A percentile compares a stretch with the other conserved stretches of the same genome.
These are phyloP conservation scores for Grosmannia serpens DNA, from an alignment of 2,329 filamentous ascomycete genomes.

Conservation along the genomic window DNA sequence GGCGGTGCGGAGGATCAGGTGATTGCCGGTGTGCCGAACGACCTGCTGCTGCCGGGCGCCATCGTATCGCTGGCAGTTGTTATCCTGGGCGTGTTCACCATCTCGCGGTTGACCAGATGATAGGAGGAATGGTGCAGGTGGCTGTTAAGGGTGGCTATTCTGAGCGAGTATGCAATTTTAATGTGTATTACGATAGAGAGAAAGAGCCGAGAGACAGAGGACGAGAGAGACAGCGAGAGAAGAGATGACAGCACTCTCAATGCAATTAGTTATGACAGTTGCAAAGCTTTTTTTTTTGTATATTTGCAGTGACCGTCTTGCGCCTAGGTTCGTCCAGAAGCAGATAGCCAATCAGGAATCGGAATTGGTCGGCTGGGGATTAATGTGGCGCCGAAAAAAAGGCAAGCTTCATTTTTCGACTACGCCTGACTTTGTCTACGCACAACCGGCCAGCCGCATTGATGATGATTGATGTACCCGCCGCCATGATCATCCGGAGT, in stretches of 20 bases:
- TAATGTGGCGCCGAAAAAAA: slow-evolving; percentile 1
- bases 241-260: background rate
- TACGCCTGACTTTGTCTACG: background rate
- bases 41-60: slow-evolving; percentile 82
- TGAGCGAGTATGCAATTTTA: background rate
- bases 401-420: background rate
- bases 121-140: background rate
- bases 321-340: too few relatives aligned
- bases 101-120: slow-evolving; percentile 56
- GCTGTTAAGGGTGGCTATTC: background rate
- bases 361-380: background rate
- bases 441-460: background rate
- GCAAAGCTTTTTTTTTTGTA: too few relatives aligned
- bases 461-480: slow-evolving; percentile 4
- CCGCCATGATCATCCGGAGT: slow-evolving; percentile 46
- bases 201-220: background rate
- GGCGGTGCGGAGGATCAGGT: slow-evolving; percentile 47
- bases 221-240: background rate
- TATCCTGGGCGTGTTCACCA: slow-evolving; percentile 84
- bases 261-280: background rate
- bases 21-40: slow-evolving; percentile 86
- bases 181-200: slow-evolving; percentile 1
- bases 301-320: too few relatives aligned
- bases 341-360: background rate
- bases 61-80: slow-evolving; percentile 92